Base-by-base conservation (phyloP, 2,329 filamentous ascomycete genomes). In the Colletotrichum graminicola region DNA sequence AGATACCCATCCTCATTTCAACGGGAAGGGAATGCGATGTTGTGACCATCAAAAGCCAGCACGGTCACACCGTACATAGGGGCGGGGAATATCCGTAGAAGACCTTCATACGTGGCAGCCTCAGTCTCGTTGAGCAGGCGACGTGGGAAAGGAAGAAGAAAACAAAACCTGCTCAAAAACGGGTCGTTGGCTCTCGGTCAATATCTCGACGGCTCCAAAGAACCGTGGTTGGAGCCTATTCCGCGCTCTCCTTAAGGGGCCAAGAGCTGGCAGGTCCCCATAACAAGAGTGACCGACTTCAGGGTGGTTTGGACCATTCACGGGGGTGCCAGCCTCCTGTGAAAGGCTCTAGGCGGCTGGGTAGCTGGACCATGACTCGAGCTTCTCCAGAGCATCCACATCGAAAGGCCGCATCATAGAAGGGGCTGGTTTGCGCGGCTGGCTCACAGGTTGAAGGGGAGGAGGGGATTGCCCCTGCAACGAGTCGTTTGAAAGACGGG, bases 331-430 rank as follows among this genome's bases (percentile, higher is more conserved):
- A 29, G 29, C 59, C 64, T 63, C 59, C 54, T 16, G 21, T 43
- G 7, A 29, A 39, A 26, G 29, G 16, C 34, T 63, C 68, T 68
- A 59, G 65, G 59, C 49, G 59, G 55, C 62, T 66, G 51, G 56
- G 36, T 21, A 49, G 43, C 29, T 51, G 59, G 49, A 55, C 52
- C 32, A 67, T 71, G 68, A 71, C 68, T 71, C 65, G 65, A 39
- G 29, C 57, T 54, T 68, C 68, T 67, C 52, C 57, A 71, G 68
- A 68, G 68, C 65, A 71, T 63, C 68, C 68, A 68, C 68, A 67
- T 52, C 36, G 23, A 62, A 62, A 47, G 59, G 34, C 65, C 45
- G 45, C 45, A 63, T 45, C 10, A 3, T 34, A 68, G 7, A n/a
- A n/a, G n/a, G n/a, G 41, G 54, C 52, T 59, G 68, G 18, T 49